Conservation (phyloP, 768 basidiomycete species). For the Amanita molliuscula region DNA sequence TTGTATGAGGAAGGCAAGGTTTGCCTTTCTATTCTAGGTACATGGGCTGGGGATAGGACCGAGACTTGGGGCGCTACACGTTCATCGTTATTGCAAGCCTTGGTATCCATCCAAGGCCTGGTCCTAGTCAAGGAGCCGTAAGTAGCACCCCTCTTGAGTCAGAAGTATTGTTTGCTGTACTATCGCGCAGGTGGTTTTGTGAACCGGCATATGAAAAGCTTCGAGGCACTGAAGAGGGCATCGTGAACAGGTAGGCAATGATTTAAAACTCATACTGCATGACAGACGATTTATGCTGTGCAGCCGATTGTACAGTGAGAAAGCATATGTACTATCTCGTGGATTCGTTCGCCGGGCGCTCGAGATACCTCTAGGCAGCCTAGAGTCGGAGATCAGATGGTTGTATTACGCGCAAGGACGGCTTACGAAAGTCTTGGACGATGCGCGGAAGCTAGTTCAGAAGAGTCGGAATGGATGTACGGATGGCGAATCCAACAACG, state of each 20-base stretch:
- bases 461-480: constrained; percentile 42
- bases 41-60: constrained; percentile 83
- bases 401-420: constrained; percentile 58
- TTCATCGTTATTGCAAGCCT: constrained; percentile 83
- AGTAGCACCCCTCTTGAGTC: constrained; percentile 20
- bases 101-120: constrained; percentile 90
- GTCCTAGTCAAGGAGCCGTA: constrained; percentile 91
- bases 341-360: constrained; percentile 87
- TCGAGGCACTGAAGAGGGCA: constrained; percentile 83
- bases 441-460: constrained; percentile 53
- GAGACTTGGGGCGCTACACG: constrained; percentile 82
- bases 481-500: constrained; percentile 21
- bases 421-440: constrained; percentile 57
- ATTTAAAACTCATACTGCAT: neutral
- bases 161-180: constrained; percentile 2
- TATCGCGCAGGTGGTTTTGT: constrained; percentile 63
- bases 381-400: constrained; percentile 65
- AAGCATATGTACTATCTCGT: constrained; percentile 83
- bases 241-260: constrained; percentile 61
- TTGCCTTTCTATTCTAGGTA: constrained; percentile 83
- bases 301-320: constrained; percentile 88
- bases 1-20: constrained; percentile 95
- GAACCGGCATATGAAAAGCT: constrained; percentile 93
- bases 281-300: neutral
- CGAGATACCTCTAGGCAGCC: constrained; percentile 60